Percentiles rank a stretch among this genome's conserved stretches.
These are phyloP conservation scores for Scheffersomyces spartinae DNA, from an alignment of 805 yeast genomes.

Conservation along the genomic window DNA sequence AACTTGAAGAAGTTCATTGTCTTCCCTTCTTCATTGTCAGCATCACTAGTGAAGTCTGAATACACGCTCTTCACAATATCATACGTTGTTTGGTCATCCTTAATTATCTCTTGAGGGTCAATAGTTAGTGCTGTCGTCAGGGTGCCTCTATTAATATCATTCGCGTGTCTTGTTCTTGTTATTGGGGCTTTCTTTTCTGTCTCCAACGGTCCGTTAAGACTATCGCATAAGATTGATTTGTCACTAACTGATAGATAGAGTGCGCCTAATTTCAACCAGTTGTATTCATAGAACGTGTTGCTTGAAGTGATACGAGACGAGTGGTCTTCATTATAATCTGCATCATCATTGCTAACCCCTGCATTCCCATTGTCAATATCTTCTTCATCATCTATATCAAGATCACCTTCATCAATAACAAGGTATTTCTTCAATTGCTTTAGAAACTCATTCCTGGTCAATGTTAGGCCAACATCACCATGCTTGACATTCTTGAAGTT, in stretches of 20 bases:
- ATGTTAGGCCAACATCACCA: slow-evolving; percentile 41
- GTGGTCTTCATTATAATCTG: slow-evolving; percentile 7
- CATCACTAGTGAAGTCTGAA: slow-evolving; percentile 25
- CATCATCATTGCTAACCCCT: slow-evolving; percentile 5
- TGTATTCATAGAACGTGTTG: slow-evolving; percentile 29
- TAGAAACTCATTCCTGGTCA: slow-evolving; percentile 38
- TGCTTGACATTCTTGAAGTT: slow-evolving; percentile 52
- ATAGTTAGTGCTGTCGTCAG: slow-evolving; percentile 46
- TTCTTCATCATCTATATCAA: slow-evolving; percentile 7
- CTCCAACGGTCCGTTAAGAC: slow-evolving; percentile 61
- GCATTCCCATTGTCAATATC: slow-evolving; percentile 10
- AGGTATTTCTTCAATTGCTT: slow-evolving; percentile 22
- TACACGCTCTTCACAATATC: slow-evolving; percentile 48
- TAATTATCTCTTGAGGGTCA: slow-evolving; percentile 37
- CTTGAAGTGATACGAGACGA: slow-evolving; percentile 5
- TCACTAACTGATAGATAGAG: slow-evolving; percentile 34
- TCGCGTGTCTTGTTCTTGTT: slow-evolving; percentile 19
- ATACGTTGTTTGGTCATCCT: slow-evolving; percentile 51
- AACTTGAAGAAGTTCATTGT: slow-evolving; percentile 52
- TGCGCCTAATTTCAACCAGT: slow-evolving; percentile 53
- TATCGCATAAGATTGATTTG: slow-evolving; percentile 42
- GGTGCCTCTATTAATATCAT: slow-evolving; percentile 29
- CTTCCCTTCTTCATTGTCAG: slow-evolving; percentile 15
- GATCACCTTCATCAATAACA: slow-evolving; percentile 10
- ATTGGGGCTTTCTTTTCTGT: slow-evolving; percentile 41